Base-by-base conservation (phyloP, 2,329 filamentous ascomycete genomes). In the Penicillium sp. region DNA sequence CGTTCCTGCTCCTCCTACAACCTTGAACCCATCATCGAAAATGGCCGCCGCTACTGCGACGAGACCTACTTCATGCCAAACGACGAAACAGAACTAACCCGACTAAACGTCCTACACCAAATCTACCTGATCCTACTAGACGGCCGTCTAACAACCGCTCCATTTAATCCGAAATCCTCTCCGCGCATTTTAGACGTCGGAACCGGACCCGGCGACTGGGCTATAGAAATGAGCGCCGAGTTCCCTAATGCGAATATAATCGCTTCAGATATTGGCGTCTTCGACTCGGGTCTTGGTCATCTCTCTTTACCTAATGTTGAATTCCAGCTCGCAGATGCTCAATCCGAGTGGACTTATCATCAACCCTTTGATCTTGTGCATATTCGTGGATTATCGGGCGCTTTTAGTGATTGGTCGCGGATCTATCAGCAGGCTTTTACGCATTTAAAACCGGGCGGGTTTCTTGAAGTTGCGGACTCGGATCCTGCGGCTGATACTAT, bases 31-130 rank as follows among this genome's bases (percentile, higher is more conserved):
- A 74, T 82, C 48, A 73, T 80, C 54, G 84, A 87, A 55, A 81
- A 88, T 68, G 83, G 79, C 36, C 81, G 85, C 18, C 78, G 71
- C 21, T 81, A 86, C 58, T 86, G 84, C 64, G 85, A 85, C 62
- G 75, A 80, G 27, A 76, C 78, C 27, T 88, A 87, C 62, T 84
- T 78, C 66, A 85, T 87, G 78, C 85, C 85, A 12, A 87, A 86
- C 66, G 85, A 88, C 61, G 82, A 86, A 39, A 71, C 78, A 39
- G 85, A 88, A 63, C 84, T 87, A 67, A 82, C 83, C 39, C 82
- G 85, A 34, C 68, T 86, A 44, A 80, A 81, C 51, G 75, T 88
- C 46, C 74, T 83, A 32, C 84, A 88, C 58, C 84, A 87, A 63
- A 80, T 87, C 40, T 87, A 84, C 61, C 70, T 85, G 5, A 78